Percentiles rank a stretch among this genome's conserved stretches.
phyloP scores from a whole-genome alignment of 208 protist species.

The Trichomonas tenax region DNA sequence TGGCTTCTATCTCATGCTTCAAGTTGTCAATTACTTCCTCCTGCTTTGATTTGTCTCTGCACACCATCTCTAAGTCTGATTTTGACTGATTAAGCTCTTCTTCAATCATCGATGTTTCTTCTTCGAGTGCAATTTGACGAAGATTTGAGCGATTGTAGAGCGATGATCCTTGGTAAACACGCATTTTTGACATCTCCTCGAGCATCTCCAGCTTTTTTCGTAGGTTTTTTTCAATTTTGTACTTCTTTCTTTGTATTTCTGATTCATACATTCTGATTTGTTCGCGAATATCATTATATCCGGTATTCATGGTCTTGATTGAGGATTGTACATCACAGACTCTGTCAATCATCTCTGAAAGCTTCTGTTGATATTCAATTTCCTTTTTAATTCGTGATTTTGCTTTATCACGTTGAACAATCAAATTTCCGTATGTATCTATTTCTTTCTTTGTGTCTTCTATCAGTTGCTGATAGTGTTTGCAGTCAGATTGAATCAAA shows the following conservation, averaged over 20 bases:
- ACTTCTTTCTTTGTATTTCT: neutral
- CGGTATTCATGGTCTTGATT: neutral
- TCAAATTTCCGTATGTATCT: neutral
- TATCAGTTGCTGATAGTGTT: neutral
- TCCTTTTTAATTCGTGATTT: neutral
- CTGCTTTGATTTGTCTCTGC: neutral
- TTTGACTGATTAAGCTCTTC: neutral
- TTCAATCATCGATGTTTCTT: neutral
- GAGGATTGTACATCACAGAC: neutral
- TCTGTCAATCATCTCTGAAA: neutral
- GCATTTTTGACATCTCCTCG: neutral
- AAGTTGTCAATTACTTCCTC: neutral
- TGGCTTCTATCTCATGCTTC: neutral
- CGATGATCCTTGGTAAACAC: neutral
- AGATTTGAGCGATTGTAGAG: neutral
- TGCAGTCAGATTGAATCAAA: neutral
- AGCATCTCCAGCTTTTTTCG: neutral
- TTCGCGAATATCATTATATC: neutral
- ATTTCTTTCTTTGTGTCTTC: neutral
- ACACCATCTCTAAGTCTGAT: neutral
- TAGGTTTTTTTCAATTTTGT: neutral
- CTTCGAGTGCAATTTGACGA: neutral
- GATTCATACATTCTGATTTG: neutral
- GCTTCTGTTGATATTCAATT: neutral
- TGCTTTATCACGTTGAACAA: neutral